Conservation (phyloP, 2,329 filamentous ascomycete genomes). For the Metarhizium brunneum region DNA sequence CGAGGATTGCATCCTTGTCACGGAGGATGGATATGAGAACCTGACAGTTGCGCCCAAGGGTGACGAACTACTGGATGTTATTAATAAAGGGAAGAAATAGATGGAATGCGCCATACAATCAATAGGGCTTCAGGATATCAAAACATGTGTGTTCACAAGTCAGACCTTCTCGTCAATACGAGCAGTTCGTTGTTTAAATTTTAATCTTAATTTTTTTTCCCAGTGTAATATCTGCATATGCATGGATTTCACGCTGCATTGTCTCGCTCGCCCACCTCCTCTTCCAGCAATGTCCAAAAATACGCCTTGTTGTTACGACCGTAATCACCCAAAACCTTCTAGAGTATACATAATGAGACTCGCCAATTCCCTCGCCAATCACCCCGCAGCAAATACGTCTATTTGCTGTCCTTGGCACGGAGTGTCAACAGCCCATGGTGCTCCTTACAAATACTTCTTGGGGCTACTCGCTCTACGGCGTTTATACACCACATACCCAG, state of each 20-base stretch:
- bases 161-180: neutral
- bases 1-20: slow-evolving; percentile 83
- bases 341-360: neutral
- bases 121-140: neutral
- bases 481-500: slow-evolving; percentile 70
- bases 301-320: neutral
- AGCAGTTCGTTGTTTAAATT: too few species aligned
- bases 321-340: neutral
- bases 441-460: slow-evolving; percentile 77
- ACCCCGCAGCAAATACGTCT: neutral
- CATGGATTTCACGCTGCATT: too few species aligned
- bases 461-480: slow-evolving; percentile 62
- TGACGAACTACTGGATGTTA: slow-evolving; percentile 56
- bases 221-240: too few species aligned
- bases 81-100: slow-evolving; percentile 29
- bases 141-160: neutral
- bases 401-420: neutral
- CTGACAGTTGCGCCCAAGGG: slow-evolving; percentile 73
- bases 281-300: neutral
- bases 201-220: too few species aligned
- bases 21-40: slow-evolving; percentile 70
- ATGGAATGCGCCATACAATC: neutral
- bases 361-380: too few species aligned
- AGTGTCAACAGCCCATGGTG: neutral
- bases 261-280: neutral